These are phyloP conservation scores for Pichia manshurica DNA, from an alignment of 805 yeast species.

Conservation along the genomic window DNA sequence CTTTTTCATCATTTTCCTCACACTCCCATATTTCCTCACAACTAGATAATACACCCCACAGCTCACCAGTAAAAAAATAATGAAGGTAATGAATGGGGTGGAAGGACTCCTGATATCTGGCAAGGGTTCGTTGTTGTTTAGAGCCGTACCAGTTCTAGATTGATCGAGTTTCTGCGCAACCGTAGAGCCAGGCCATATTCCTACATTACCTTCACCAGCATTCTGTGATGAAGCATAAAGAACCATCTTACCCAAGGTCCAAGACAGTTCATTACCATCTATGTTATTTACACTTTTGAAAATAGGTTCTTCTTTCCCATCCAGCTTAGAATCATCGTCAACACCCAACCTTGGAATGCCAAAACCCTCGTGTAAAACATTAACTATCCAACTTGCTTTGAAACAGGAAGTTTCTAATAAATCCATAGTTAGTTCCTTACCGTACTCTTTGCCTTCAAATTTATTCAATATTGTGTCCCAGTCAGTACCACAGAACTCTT, in stretches of 20 bases:
- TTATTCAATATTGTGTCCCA: conserved; percentile 56
- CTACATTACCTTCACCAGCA: conserved; percentile 12
- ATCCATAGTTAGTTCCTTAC: conserved; percentile 48
- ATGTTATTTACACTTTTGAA: conserved; percentile 80
- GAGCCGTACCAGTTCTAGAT: conserved; percentile 31
- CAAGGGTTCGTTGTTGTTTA: conserved; percentile 29
- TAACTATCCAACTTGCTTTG: conserved; percentile 91
- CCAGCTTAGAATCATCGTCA: conserved; percentile 30
- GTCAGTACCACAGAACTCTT: conserved; percentile 66
- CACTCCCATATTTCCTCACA: conserved; percentile 13
- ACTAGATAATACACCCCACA: conserved; percentile 2
- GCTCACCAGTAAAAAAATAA: conserved; percentile 1
- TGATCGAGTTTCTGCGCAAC: conserved; percentile 10
- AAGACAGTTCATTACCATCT: conserved; percentile 80
- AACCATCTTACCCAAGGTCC: conserved; percentile 91
- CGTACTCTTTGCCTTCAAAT: conserved; percentile 49
- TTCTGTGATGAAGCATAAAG: conserved; percentile 75
- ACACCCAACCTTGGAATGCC: conserved; percentile 69
- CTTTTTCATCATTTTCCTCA: conserved; percentile 8
- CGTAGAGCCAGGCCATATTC: conserved; percentile 19
- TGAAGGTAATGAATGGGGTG: conserved; percentile 4
- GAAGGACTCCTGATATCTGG: not conserved
- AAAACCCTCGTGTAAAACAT: conserved; percentile 87
- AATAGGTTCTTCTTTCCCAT: conserved; percentile 16
- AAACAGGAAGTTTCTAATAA: conserved; percentile 76